Percentiles rank a stretch among this genome's conserved stretches.
phyloP scores from a whole-genome alignment of 306 rosid genomes.

The Geum urbanum region DNA sequence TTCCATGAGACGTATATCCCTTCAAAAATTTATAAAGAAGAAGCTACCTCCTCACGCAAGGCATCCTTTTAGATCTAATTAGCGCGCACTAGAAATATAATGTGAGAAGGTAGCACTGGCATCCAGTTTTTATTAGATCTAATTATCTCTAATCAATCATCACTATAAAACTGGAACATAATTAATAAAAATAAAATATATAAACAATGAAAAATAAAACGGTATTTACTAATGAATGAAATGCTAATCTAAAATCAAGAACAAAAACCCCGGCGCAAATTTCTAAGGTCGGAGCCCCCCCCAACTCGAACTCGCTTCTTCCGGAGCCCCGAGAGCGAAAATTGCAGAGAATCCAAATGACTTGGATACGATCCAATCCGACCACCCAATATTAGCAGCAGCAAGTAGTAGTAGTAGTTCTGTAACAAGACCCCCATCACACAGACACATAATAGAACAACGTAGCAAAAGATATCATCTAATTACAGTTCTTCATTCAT shows the following conservation, averaged over 20 bases:
- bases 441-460: slow-evolving; percentile 1
- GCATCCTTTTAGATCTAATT: neutral
- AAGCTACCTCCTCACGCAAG: neutral
- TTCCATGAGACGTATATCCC: neutral
- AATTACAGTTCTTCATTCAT: slow-evolving; percentile 10
- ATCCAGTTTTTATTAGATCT: too few relatives aligned
- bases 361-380: neutral
- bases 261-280: slow-evolving; percentile 6
- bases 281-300: neutral
- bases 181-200: too few relatives aligned
- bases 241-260: slow-evolving; percentile 1
- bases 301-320: neutral
- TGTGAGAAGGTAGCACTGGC: neutral
- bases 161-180: too few relatives aligned
- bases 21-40: neutral
- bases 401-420: slow-evolving; percentile 2
- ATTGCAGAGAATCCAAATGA: neutral
- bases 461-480: neutral
- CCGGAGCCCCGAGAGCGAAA: neutral
- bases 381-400: neutral
- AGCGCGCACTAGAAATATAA: too few relatives aligned
- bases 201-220: neutral
- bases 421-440: neutral
- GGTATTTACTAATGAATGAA: slow-evolving; percentile 13
- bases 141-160: too few relatives aligned